Base-by-base conservation (phyloP, 139 green algal species). In the Closterium sp. region DNA sequence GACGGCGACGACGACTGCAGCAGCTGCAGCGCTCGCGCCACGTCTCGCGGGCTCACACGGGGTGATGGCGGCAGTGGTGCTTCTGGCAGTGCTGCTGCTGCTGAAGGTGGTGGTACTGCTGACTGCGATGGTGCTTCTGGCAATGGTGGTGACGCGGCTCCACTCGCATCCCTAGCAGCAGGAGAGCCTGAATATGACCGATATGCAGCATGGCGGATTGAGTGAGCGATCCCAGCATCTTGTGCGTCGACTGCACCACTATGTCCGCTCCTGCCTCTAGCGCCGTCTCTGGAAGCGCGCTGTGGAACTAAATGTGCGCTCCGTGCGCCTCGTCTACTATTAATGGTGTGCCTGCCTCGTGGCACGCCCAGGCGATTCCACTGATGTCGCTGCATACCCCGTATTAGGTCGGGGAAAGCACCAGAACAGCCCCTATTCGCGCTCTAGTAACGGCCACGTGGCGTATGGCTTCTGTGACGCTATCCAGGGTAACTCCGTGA, bases 271-370 rank as follows among this genome's bases (percentile, higher is more conserved):
- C 97, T 11, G 38, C 73, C 9, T 93, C 31, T 29, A 99, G 93
- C 0, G 97, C 96, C 0, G 92, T 88, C 28, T n/a, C 21, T 30
- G 89, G 90, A 3, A 95, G 29, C 22, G 50, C 84, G 31, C 62
- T 42, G 89, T 91, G 88, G 88, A 98, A 96, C 42, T 89, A 90
- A 86, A 98, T 96, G 95, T 99, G 97, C 0, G 94, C 96, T 13
- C 97, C 97, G 92, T 99, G 97, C 0, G 97, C 97, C 84, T 99
- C 97, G 92, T 99, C 97, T 85, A 99, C 97, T 21, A 99, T 92
- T 32, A 99, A 95, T 0, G 96, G 94, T 62, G 97, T 93, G 1
- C 92, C 95, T 45, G 95, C 62, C 0, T 22, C 31, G 88, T 97
- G 96, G 92, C 97, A 98, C 31, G 97, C 93, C 1, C 79, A 21